Percentiles rank a stretch among this genome's conserved stretches.
Evolutionary conservation across 129 eudicot species (phyloP).

Genomic region (Arctium lappa): DNA sequence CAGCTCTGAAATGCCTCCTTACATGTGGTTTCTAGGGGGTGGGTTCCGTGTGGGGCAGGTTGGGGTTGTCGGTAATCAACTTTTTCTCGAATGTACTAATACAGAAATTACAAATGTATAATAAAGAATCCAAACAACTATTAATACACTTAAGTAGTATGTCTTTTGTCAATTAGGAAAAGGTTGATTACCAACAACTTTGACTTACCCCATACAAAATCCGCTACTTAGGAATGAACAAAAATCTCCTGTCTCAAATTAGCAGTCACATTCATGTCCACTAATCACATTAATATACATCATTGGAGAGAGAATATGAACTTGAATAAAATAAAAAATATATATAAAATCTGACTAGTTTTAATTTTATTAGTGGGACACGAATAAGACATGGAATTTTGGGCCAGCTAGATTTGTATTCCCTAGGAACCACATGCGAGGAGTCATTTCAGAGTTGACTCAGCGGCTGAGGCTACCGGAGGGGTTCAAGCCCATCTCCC

Average conservation of each 20-base stretch:
- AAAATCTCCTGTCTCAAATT: too few relatives aligned
- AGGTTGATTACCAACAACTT: background rate
- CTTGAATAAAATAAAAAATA: too few relatives aligned
- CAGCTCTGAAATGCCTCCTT: background rate
- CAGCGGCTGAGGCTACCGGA: background rate
- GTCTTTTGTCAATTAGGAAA: background rate
- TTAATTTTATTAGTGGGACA: too few relatives aligned
- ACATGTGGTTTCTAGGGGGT: background rate
- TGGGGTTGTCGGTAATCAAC: background rate
- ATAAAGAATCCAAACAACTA: background rate
- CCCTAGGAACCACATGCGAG: background rate
- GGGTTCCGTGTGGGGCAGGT: too few relatives aligned
- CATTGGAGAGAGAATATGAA: too few relatives aligned
- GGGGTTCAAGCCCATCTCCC: background rate
- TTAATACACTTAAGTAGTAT: background rate
- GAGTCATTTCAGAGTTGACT: background rate
- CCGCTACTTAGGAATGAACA: background rate
- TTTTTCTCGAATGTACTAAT: background rate
- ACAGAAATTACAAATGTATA: background rate
- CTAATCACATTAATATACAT: too few relatives aligned
- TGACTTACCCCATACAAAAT: background rate
- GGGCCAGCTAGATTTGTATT: too few relatives aligned
- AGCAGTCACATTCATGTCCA: too few relatives aligned
- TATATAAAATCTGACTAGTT: too few relatives aligned
- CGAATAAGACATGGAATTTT: too few relatives aligned